phyloP scores from a whole-genome alignment of 2,329 filamentous ascomycete genomes.

The Pseudogymnoascus verrucosus region DNA sequence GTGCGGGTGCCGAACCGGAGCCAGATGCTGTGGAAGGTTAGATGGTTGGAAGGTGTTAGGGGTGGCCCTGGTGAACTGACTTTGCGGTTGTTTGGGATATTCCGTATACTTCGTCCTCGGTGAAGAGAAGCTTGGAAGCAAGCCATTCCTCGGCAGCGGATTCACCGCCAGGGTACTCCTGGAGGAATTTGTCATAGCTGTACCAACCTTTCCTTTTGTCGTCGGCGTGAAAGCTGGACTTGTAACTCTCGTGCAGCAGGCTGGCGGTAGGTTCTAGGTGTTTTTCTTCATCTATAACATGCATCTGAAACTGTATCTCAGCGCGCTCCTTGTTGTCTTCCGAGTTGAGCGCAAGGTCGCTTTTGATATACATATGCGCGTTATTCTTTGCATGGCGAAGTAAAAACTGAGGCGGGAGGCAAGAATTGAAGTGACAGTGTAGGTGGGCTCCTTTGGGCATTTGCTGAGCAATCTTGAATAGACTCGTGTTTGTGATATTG shows the following conservation, averaged over 20 bases:
- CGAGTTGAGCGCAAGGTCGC: constrained; percentile 42
- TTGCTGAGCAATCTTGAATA: constrained; percentile 47
- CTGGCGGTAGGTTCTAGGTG: background rate
- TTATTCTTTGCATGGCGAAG: constrained; percentile 46
- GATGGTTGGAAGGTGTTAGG: background rate
- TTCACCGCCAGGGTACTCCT: constrained; percentile 28
- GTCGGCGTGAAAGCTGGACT: background rate
- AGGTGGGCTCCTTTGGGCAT: constrained; percentile 68
- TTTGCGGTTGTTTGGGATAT: constrained; percentile 40
- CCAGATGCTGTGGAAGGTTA: constrained; percentile 37
- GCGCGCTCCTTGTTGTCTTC: constrained; percentile 26
- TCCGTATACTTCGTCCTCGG: constrained; percentile 51
- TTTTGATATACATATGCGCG: constrained; percentile 62
- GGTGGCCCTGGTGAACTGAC: constrained; percentile 32
- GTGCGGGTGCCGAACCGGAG: constrained; percentile 61
- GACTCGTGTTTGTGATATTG: constrained; percentile 45
- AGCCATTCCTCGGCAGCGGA: constrained; percentile 46
- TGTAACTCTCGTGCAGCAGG: constrained; percentile 7
- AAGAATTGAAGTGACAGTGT: constrained; percentile 74
- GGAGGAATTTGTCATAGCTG: constrained; percentile 37
- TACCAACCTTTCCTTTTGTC: constrained; percentile 42
- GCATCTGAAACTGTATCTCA: constrained; percentile 55
- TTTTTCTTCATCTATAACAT: constrained; percentile 22
- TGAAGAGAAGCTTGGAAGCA: constrained; percentile 52
- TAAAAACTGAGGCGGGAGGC: constrained; percentile 52